phyloP scores from a whole-genome alignment of 352 stramenopile genomes.

The Globisporangium alternatum region DNA sequence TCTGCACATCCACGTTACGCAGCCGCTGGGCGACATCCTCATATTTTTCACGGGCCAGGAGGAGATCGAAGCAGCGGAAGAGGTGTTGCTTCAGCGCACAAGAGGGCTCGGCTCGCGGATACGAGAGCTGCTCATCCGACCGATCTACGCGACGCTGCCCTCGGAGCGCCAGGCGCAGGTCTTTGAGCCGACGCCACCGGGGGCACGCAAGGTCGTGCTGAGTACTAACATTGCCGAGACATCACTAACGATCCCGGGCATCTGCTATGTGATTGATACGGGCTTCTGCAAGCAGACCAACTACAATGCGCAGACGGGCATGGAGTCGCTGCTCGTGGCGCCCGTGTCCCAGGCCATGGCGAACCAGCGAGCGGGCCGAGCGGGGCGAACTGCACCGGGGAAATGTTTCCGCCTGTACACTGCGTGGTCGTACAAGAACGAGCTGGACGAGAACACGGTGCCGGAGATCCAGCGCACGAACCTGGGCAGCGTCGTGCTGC shows the following conservation, averaged over 20 bases:
- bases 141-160: slow-evolving; percentile 98
- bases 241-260: slow-evolving; percentile 98
- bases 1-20: slow-evolving; percentile 98
- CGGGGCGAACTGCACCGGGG: slow-evolving; percentile 95
- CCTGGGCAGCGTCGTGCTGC: slow-evolving; percentile 96
- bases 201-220: slow-evolving; percentile 97
- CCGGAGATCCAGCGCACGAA: slow-evolving; percentile 98
- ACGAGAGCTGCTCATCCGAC: slow-evolving; percentile 97
- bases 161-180: slow-evolving; percentile 99
- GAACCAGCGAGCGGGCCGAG: slow-evolving; percentile 94
- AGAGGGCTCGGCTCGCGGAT: slow-evolving; percentile 95
- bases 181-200: slow-evolving; percentile 96
- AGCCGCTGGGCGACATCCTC: slow-evolving; percentile 97
- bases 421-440: slow-evolving; percentile 98
- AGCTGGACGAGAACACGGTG: slow-evolving; percentile 97
- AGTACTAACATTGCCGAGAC: slow-evolving; percentile 99
- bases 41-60: slow-evolving; percentile 99
- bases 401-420: slow-evolving; percentile 99
- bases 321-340: slow-evolving; percentile 99
- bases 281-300: slow-evolving; percentile 99
- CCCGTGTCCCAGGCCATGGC: slow-evolving; percentile 97
- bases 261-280: slow-evolving; percentile 99
- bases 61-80: slow-evolving; percentile 98
- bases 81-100: slow-evolving; percentile 94
- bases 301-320: slow-evolving; percentile 98